phyloP scores from a whole-genome alignment of 495 filamentous ascomycete species.

The Penicillium maclennaniae region DNA sequence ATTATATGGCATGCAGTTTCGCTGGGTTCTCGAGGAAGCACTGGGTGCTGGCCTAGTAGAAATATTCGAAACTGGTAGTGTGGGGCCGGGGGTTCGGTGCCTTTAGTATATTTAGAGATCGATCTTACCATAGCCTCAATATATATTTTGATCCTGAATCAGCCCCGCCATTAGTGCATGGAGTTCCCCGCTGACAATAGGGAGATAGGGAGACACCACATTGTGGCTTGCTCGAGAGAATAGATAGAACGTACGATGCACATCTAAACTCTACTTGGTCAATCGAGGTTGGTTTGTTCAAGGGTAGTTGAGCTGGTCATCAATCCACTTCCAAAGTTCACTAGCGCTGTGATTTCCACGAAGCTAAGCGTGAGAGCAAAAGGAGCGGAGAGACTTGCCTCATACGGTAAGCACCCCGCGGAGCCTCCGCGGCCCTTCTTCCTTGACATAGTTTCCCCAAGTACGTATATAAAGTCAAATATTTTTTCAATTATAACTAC shows the following conservation, averaged over 20 bases:
- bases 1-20: slow-evolving; percentile 71
- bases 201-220: not conserved
- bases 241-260: not conserved
- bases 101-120: slow-evolving; percentile 22
- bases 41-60: slow-evolving; percentile 77
- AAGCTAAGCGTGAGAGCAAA: too few species aligned
- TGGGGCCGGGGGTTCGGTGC: slow-evolving; percentile 66
- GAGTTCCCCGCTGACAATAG: slow-evolving; percentile 7
- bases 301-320: too few species aligned
- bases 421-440: too few species aligned
- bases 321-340: too few species aligned
- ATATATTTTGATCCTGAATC: not conserved
- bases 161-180: not conserved
- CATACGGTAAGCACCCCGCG: too few species aligned
- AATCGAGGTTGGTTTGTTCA: too few species aligned
- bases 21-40: slow-evolving; percentile 75
- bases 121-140: not conserved
- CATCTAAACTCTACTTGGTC: too few species aligned
- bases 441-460: too few species aligned
- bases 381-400: too few species aligned
- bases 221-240: not conserved
- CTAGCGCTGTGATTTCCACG: too few species aligned
- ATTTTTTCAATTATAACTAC: too few species aligned
- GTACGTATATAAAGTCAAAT: too few species aligned
- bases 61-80: slow-evolving; percentile 78